These are phyloP conservation scores for Dunaliella primolecta DNA, from an alignment of 139 green algal genomes.

Conservation along the genomic window DNA sequence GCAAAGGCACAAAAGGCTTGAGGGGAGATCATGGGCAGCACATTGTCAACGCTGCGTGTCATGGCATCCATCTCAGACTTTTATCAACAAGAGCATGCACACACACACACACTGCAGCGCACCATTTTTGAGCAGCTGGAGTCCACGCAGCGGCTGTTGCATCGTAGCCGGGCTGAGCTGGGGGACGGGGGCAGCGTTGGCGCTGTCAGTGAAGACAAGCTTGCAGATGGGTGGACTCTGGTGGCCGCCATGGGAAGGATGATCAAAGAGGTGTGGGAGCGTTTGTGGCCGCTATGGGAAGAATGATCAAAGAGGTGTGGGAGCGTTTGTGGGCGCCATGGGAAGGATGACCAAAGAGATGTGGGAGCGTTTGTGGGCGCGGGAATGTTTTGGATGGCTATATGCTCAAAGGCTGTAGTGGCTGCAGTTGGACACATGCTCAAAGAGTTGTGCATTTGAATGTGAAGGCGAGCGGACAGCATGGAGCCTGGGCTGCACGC, in stretches of 20 bases:
- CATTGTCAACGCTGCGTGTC: no score
- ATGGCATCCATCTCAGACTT: no score
- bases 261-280: not conserved
- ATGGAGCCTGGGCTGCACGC: no score
- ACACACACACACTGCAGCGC: not conserved
- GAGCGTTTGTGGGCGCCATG: not conserved
- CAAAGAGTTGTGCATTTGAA: no score
- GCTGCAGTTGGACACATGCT: no score
- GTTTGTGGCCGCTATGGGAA: not conserved
- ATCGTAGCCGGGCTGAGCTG: not conserved
- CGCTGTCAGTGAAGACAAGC: not conserved
- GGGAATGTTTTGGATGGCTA: no score
- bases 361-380: not conserved
- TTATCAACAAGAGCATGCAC: no score
- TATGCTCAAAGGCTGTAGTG: no score
- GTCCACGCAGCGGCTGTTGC: not conserved
- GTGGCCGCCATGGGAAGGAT: not conserved
- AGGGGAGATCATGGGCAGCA: no score
- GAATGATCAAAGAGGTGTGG: not conserved
- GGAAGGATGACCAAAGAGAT: not conserved
- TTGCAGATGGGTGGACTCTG: not conserved
- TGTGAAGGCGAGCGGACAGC: no score
- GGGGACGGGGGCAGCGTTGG: not conserved
- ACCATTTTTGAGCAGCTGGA: not conserved
- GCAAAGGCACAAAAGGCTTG: no score